phyloP scores from a whole-genome alignment of 768 basidiomycete genomes.

The Russula compacta region DNA sequence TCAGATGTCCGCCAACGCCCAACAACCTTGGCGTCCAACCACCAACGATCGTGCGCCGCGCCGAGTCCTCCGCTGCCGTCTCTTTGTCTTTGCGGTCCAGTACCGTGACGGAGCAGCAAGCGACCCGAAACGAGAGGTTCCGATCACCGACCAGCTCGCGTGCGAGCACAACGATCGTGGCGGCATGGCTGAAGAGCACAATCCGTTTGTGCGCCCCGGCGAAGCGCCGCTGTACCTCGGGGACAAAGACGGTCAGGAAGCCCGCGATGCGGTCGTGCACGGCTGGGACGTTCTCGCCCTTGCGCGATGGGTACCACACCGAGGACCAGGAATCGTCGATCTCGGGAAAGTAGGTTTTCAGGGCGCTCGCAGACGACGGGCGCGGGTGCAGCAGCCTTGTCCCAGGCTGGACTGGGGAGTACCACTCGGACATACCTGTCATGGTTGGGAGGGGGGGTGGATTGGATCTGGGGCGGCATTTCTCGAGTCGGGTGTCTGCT shows the following conservation, averaged over 20 bases:
- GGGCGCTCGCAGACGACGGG: conserved; percentile 45
- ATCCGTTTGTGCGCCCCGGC: conserved; percentile 40
- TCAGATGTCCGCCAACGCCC: conserved; percentile 50
- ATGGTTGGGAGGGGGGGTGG: background rate
- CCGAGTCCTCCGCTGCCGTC: conserved; percentile 1
- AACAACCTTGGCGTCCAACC: conserved; percentile 40
- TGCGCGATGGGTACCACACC: conserved; percentile 61
- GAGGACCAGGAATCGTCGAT: conserved; percentile 56
- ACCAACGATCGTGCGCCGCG: conserved; percentile 27
- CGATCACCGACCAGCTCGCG: conserved; percentile 49
- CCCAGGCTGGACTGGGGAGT: conserved; percentile 54
- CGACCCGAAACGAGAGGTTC: conserved; percentile 35
- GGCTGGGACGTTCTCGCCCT: conserved; percentile 57
- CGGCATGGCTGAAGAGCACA: conserved; percentile 66
- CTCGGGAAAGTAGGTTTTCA: conserved; percentile 46
- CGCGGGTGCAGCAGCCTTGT: conserved; percentile 75
- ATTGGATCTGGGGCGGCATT: too few species aligned
- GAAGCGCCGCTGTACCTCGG: conserved; percentile 39
- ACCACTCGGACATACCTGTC: conserved; percentile 70
- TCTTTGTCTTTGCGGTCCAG: conserved; percentile 31
- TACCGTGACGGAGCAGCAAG: conserved; percentile 68
- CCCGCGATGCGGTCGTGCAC: conserved; percentile 52
- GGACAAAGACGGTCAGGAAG: conserved; percentile 43
- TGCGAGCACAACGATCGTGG: conserved; percentile 58
- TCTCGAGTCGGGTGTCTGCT: conserved; percentile 5